Percentiles rank a stretch among this genome's conserved stretches.
Conservation (phyloP, 1,139 yeast species). For the Lodderomyces margitis region DNA sequence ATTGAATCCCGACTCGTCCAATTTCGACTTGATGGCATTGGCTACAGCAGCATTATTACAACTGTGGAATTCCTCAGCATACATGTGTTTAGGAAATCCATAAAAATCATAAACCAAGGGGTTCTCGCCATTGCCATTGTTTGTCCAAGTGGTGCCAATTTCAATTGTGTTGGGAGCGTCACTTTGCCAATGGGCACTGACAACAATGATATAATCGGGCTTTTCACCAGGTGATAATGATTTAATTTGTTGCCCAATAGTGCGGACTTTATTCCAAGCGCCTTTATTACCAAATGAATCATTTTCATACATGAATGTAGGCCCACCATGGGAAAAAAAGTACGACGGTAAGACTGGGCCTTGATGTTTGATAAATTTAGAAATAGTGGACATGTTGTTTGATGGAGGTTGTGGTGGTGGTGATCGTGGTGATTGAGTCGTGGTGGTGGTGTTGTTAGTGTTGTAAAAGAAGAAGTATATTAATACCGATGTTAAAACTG, state of each 20-base stretch:
- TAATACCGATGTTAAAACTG: not conserved
- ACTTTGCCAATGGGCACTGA: constrained; percentile 80
- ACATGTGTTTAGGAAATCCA: constrained; percentile 67
- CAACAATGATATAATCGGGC: constrained; percentile 64
- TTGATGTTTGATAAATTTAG: constrained; percentile 2
- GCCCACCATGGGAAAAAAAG: constrained; percentile 79
- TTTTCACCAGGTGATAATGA: constrained; percentile 29
- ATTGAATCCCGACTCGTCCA: constrained; percentile 43
- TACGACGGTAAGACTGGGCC: constrained; percentile 47
- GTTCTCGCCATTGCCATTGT: constrained; percentile 17
- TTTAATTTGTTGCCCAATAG: constrained; percentile 52
- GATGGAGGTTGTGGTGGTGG: not conserved
- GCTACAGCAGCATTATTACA: constrained; percentile 43
- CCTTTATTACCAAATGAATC: constrained; percentile 50
- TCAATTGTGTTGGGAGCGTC: constrained; percentile 41
- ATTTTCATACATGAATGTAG: constrained; percentile 58
- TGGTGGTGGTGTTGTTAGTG: not conserved
- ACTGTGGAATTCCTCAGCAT: constrained; percentile 59
- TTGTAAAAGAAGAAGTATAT: not conserved
- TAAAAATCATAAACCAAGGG: constrained; percentile 67
- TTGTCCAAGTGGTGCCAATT: constrained; percentile 26
- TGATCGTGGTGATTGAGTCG: not conserved
- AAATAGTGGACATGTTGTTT: not conserved
- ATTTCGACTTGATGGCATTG: constrained; percentile 37
- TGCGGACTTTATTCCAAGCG: constrained; percentile 53